These are phyloP conservation scores for Luzula sylvatica DNA, from an alignment of 176 grass and related monocot species.

Conservation along the genomic window DNA sequence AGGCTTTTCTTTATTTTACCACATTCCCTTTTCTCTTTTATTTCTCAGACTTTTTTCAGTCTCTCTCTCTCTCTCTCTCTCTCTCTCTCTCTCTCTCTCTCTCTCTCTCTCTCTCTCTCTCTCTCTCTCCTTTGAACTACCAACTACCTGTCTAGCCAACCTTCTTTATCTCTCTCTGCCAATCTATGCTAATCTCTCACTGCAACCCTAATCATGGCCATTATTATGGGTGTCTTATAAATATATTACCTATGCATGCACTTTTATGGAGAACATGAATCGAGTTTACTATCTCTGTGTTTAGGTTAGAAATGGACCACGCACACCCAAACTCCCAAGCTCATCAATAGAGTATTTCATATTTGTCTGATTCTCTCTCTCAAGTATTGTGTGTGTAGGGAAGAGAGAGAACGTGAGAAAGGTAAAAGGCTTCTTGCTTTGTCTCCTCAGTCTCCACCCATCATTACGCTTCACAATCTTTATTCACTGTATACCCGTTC, in stretches of 20 bases:
- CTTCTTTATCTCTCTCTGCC: constrained; percentile 10
- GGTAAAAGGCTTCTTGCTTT: constrained; percentile 25
- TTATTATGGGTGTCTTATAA: not conserved
- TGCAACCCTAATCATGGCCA: constrained; percentile 4
- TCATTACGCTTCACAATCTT: not conserved
- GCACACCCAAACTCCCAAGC: not conserved
- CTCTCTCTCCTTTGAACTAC: not conserved
- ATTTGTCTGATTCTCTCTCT: constrained; percentile 20
- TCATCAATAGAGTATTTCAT: constrained; percentile 15
- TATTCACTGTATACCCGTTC: constrained; percentile 18
- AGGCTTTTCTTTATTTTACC: constrained; percentile 15
- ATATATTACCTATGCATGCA: not conserved
- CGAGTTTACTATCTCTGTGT: not conserved
- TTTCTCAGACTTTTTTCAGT: constrained; percentile 3
- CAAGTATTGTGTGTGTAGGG: constrained; percentile 2
- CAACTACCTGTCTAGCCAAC: constrained; percentile 1
- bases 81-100: constrained; percentile 5
- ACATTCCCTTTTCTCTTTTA: too few species aligned
- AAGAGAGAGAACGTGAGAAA: constrained; percentile 13
- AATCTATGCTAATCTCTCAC: not conserved
- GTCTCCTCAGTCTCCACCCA: constrained; percentile 13
- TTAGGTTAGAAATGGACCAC: constrained; percentile 1
- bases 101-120: not conserved
- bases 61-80: constrained; percentile 6
- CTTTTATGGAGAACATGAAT: not conserved